phyloP scores from a whole-genome alignment of 1,284 basidiomycete genomes.

The Irpex sp. region DNA sequence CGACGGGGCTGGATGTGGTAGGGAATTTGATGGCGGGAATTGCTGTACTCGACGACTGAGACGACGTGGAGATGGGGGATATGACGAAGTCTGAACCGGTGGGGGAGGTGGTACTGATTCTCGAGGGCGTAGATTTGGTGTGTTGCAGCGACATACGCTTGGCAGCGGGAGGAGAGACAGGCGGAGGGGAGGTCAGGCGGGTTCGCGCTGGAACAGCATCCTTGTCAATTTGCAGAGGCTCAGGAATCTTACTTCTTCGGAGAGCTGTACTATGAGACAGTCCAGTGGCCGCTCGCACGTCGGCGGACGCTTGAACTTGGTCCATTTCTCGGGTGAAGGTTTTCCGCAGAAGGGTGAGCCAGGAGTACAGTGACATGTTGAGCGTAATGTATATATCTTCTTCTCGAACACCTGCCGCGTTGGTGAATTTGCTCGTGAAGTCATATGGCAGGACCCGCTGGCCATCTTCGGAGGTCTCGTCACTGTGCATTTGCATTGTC shows the following conservation, averaged over 20 bases:
- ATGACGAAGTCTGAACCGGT: conserved; percentile 1
- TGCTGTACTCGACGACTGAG: neutral
- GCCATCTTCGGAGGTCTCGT: conserved; percentile 44
- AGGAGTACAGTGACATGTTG: conserved; percentile 76
- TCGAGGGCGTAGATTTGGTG: conserved; percentile 3
- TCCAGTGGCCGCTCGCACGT: conserved; percentile 34
- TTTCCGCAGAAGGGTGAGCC: conserved; percentile 73
- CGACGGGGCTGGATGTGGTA: neutral
- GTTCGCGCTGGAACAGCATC: neutral
- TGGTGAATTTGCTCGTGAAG: conserved; percentile 68
- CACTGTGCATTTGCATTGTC: conserved; percentile 73
- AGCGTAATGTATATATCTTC: conserved; percentile 68
- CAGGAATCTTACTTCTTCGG: conserved; percentile 22
- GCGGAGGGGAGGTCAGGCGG: neutral
- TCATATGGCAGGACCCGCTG: conserved; percentile 54
- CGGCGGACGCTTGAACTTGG: conserved; percentile 58
- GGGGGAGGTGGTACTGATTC: neutral
- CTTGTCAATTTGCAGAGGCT: conserved; percentile 7
- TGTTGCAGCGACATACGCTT: conserved; percentile 2
- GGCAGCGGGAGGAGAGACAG: neutral
- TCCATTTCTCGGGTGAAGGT: conserved; percentile 72
- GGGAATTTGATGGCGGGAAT: neutral
- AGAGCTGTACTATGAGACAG: conserved; percentile 12
- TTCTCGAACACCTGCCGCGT: conserved; percentile 37
- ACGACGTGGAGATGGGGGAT: neutral